A percentile compares a stretch with the other conserved stretches of the same genome.
phyloP scores from a whole-genome alignment of 2,329 filamentous ascomycete genomes.

The Xylaria hypoxylon region DNA sequence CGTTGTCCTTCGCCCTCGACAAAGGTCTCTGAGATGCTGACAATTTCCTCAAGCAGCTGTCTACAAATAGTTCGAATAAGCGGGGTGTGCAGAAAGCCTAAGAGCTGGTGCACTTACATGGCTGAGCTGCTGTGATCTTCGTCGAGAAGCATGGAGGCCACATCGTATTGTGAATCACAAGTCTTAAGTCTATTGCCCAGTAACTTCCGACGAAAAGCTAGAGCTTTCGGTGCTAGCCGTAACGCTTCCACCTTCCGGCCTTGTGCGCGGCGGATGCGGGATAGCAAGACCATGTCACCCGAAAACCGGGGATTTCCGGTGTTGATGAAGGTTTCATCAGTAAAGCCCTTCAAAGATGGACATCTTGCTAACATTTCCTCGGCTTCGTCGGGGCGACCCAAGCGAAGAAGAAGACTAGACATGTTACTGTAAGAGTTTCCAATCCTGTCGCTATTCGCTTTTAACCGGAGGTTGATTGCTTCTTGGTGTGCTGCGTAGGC shows the following conservation, averaged over 20 bases:
- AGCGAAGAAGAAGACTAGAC: constrained; percentile 52
- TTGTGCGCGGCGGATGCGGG: constrained; percentile 43
- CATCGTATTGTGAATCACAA: constrained; percentile 44
- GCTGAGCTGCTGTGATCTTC: constrained; percentile 38
- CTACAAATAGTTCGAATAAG: constrained; percentile 25
- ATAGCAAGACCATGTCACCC: constrained; percentile 47
- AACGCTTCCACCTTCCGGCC: constrained; percentile 41
- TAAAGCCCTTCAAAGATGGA: constrained; percentile 52
- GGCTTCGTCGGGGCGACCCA: constrained; percentile 52
- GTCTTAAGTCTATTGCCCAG: constrained; percentile 45
- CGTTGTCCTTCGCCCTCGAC: constrained; percentile 44
- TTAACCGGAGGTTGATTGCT: constrained; percentile 50
- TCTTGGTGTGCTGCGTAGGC: constrained; percentile 47
- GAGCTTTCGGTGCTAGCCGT: constrained; percentile 43
- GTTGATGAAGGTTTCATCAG: constrained; percentile 53
- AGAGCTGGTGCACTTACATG: constrained; percentile 39
- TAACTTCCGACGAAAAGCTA: constrained; percentile 43
- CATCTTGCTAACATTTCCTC: constrained; percentile 52
- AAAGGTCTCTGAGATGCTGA: constrained; percentile 43
- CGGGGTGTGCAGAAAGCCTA: background rate
- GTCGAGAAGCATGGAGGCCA: constrained; percentile 39
- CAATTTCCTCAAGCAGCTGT: constrained; percentile 41
- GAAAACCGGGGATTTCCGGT: constrained; percentile 48
- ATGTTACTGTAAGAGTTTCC: constrained; percentile 56
- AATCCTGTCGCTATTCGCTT: constrained; percentile 49